phyloP scores from a whole-genome alignment of 2,329 filamentous ascomycete genomes.

The Atkinsonella hypoxylon region DNA sequence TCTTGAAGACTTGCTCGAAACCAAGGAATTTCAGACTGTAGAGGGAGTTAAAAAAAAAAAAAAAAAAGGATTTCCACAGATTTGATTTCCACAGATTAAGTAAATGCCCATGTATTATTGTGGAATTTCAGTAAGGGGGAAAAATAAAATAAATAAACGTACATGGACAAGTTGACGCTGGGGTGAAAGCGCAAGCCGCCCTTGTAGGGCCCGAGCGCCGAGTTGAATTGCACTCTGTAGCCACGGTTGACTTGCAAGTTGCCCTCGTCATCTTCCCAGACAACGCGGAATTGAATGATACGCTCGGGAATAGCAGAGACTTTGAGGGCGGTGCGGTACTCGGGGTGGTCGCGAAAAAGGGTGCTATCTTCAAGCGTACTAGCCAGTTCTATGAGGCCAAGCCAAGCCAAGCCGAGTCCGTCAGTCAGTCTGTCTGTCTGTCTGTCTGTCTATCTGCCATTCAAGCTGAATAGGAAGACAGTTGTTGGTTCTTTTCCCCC shows the following conservation, averaged over 20 bases:
- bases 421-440: too few species aligned
- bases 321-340: conserved; percentile 83
- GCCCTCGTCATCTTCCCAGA: conserved; percentile 92
- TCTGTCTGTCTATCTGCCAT: too few species aligned
- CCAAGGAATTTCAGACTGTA: conserved; percentile 81
- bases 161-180: conserved; percentile 63
- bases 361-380: conserved; percentile 89
- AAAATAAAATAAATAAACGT: conserved; percentile 13
- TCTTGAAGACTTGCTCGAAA: conserved; percentile 99
- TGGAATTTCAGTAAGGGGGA: not conserved
- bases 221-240: conserved; percentile 98
- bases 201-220: conserved; percentile 94
- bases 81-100: too few species aligned
- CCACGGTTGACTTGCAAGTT: conserved; percentile 85
- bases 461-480: too few species aligned
- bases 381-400: conserved; percentile 58
- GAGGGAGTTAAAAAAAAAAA: conserved; percentile 14
- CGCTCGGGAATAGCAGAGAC: conserved; percentile 89
- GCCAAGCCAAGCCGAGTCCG: too few species aligned
- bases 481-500: not conserved
- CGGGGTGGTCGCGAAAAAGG: conserved; percentile 87
- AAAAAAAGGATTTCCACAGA: not conserved
- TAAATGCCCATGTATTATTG: not conserved
- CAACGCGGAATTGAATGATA: conserved; percentile 91
- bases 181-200: conserved; percentile 93